phyloP scores from a whole-genome alignment of 2,329 filamentous ascomycete species.

The Dactylella cylindrospora region DNA sequence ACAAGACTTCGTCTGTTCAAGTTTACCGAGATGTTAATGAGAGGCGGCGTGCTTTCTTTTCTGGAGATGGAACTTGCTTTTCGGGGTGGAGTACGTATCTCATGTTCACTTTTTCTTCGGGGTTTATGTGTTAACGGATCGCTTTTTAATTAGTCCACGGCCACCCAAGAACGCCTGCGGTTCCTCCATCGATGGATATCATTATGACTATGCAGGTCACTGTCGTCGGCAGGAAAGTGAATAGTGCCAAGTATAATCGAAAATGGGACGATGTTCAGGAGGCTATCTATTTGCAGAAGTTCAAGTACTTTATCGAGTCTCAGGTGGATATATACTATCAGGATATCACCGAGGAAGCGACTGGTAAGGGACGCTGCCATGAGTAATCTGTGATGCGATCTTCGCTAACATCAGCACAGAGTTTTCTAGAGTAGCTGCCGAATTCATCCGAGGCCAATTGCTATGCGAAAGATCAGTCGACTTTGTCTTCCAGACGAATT shows the following conservation, averaged over 20 bases:
- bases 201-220: constrained; percentile 40
- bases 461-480: constrained; percentile 32
- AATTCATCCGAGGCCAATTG: constrained; percentile 37
- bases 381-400: too few species aligned
- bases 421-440: constrained; percentile 25
- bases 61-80: constrained; percentile 33
- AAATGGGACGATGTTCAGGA: constrained; percentile 26
- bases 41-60: constrained; percentile 24
- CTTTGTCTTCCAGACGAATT: constrained; percentile 43
- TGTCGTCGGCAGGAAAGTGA: constrained; percentile 34
- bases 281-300: constrained; percentile 33
- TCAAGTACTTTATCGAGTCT: constrained; percentile 36
- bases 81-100: constrained; percentile 38
- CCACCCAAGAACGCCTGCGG: constrained; percentile 23
- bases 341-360: constrained; percentile 39
- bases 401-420: too few species aligned
- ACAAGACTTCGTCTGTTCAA: constrained; percentile 27
- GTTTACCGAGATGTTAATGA: constrained; percentile 41
- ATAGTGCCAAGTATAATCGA: constrained; percentile 23
- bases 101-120: not conserved
- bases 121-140: not conserved
- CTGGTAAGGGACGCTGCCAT: too few species aligned
- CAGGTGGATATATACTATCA: constrained; percentile 38
- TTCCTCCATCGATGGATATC: constrained; percentile 40
- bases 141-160: constrained; percentile 24